Conservation (phyloP, 495 filamentous ascomycete species). For the Neurospora sp. region DNA sequence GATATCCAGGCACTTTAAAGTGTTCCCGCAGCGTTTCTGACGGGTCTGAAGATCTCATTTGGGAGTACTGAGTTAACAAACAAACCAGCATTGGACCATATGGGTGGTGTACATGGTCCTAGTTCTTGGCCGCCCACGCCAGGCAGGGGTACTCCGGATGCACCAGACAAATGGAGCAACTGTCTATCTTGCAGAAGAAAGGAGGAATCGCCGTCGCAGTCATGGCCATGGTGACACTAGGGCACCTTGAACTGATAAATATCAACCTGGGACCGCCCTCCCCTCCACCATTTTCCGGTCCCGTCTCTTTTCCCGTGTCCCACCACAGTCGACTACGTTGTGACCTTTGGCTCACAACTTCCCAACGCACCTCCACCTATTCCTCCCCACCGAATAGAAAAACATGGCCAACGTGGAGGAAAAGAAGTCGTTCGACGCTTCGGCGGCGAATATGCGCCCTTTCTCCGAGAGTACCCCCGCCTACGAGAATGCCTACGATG, state of each 20-base stretch:
- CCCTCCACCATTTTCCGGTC: background rate
- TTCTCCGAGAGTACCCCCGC: conserved; percentile 20
- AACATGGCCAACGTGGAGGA: conserved; percentile 16
- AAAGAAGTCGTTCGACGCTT: conserved; percentile 11
- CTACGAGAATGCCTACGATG: conserved; percentile 9
- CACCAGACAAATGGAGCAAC: background rate
- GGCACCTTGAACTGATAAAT: background rate
- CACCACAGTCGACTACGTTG: background rate
- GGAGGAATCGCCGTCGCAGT: background rate
- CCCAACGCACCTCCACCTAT: background rate
- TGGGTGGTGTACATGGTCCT: background rate
- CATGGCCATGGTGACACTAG: background rate
- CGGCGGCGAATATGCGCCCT: conserved; percentile 10
- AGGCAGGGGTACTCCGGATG: background rate
- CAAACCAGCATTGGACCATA: background rate
- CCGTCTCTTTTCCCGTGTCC: background rate
- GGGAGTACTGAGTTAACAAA: background rate
- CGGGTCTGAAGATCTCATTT: background rate
- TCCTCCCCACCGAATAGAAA: background rate
- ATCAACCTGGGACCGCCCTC: background rate
- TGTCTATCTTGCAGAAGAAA: background rate
- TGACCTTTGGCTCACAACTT: background rate
- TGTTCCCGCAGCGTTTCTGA: background rate
- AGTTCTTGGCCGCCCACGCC: background rate
- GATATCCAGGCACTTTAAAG: background rate